These are phyloP conservation scores for Eruca vesicaria DNA, from an alignment of 441 rosid genomes.

Conservation along the genomic window DNA sequence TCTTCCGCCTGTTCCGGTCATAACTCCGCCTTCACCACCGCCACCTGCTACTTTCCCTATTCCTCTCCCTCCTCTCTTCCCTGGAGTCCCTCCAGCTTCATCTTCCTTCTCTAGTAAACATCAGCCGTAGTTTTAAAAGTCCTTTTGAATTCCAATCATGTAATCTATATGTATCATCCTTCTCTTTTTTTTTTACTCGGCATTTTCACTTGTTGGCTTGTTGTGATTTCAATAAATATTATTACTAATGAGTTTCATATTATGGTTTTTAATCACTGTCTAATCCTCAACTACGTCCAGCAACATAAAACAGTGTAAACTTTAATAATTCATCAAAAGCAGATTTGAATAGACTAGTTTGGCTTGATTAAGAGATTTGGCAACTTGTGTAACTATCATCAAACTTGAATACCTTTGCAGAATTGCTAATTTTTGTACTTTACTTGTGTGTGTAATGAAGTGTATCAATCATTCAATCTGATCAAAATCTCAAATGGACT, in stretches of 20 bases:
- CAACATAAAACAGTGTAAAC: background rate
- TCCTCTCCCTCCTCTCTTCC: conserved; percentile 44
- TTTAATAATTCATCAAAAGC: background rate
- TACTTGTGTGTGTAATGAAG: background rate
- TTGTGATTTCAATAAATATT: conserved; percentile 13
- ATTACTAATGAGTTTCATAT: background rate
- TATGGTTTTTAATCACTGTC: background rate
- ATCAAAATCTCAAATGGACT: background rate
- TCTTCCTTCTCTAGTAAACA: conserved; percentile 38
- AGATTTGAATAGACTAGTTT: background rate
- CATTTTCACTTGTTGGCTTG: conserved; percentile 20
- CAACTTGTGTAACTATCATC: background rate
- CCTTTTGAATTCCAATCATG: background rate
- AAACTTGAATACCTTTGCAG: background rate
- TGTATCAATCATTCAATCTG: background rate
- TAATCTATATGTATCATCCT: conserved; percentile 17
- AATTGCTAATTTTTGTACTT: background rate
- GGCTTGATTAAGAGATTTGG: background rate
- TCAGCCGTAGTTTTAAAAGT: conserved; percentile 2
- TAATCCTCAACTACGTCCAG: background rate
- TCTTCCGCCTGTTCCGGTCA: conserved; percentile 48
- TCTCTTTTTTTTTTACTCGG: background rate
- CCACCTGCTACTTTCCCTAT: conserved; percentile 43
- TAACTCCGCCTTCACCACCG: conserved; percentile 44
- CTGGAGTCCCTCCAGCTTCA: conserved; percentile 55